Conservation (phyloP, 768 basidiomycete genomes). For the Suillus subaureus region DNA sequence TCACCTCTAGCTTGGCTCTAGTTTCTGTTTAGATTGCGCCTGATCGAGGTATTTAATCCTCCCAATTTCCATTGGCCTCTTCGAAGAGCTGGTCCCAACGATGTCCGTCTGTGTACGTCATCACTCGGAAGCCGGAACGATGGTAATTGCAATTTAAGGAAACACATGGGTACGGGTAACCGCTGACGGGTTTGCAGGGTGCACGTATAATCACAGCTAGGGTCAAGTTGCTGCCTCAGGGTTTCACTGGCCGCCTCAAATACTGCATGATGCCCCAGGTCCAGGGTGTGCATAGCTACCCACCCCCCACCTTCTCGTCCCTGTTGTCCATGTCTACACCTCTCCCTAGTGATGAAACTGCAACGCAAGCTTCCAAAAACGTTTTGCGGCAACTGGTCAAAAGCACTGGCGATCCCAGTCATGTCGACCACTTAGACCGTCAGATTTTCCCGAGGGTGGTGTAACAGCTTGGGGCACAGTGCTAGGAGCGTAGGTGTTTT, state of each 20-base stretch:
- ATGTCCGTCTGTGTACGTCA: no score
- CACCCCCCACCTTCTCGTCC: no score
- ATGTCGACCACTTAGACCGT: not conserved
- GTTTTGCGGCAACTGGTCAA: not conserved
- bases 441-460: constrained; percentile 26
- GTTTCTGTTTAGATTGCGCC: no score
- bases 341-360: not conserved
- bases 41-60: no score
- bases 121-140: not conserved
- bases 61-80: no score
- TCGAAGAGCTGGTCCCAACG: no score
- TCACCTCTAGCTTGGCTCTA: no score
- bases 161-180: not conserved
- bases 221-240: not conserved
- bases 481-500: constrained; percentile 24
- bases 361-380: not conserved
- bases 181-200: no score
- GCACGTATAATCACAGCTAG: not conserved
- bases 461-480: constrained; percentile 27
- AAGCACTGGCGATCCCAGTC: not conserved
- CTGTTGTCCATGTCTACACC: not conserved
- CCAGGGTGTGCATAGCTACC: not conserved
- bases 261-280: no score
- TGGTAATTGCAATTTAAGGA: not conserved
- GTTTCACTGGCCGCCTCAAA: not conserved